Evolutionary conservation across 108 stramenopile genomes (phyloP).

Genomic region (Nannochloropsis salina): DNA sequence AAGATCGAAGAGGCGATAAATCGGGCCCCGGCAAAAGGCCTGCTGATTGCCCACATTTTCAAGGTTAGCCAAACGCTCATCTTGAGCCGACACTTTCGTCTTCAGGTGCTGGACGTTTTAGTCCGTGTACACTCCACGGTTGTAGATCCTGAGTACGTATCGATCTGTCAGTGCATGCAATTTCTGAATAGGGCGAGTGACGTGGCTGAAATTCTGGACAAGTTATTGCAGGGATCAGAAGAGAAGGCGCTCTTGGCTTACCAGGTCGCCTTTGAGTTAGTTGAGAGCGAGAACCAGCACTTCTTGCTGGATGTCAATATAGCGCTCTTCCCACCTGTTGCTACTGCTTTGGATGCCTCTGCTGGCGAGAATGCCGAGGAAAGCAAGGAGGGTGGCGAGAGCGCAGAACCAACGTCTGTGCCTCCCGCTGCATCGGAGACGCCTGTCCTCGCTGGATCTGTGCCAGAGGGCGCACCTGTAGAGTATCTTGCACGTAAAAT

Average conservation of each 20-base stretch:
- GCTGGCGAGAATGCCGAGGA: slow-evolving; percentile 26
- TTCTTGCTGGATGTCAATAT: slow-evolving; percentile 71
- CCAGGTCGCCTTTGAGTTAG: slow-evolving; percentile 80
- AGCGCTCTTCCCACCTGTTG: slow-evolving; percentile 32
- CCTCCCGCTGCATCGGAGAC: slow-evolving; percentile 27
- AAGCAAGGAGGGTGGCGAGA: slow-evolving; percentile 33
- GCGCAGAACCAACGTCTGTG: slow-evolving; percentile 33
- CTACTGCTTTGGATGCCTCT: not conserved
- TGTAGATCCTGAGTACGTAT: slow-evolving; percentile 49
- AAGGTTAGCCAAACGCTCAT: slow-evolving; percentile 59
- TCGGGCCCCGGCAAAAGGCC: slow-evolving; percentile 31
- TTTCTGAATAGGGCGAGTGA: slow-evolving; percentile 61
- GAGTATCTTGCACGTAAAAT: slow-evolving; percentile 58
- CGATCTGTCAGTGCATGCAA: slow-evolving; percentile 68
- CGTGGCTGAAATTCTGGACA: slow-evolving; percentile 63
- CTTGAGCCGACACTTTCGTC: slow-evolving; percentile 65
- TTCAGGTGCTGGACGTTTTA: slow-evolving; percentile 61
- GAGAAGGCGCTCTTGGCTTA: slow-evolving; percentile 79
- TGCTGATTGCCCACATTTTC: slow-evolving; percentile 51
- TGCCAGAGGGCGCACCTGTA: not conserved
- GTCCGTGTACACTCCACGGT: slow-evolving; percentile 60
- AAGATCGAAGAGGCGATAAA: slow-evolving; percentile 57
- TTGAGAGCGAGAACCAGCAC: slow-evolving; percentile 85
- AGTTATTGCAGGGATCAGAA: slow-evolving; percentile 58
- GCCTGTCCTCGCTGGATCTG: not conserved